phyloP scores from a whole-genome alignment of 768 basidiomycete species.

The Tricholoma hemisulphureum region DNA sequence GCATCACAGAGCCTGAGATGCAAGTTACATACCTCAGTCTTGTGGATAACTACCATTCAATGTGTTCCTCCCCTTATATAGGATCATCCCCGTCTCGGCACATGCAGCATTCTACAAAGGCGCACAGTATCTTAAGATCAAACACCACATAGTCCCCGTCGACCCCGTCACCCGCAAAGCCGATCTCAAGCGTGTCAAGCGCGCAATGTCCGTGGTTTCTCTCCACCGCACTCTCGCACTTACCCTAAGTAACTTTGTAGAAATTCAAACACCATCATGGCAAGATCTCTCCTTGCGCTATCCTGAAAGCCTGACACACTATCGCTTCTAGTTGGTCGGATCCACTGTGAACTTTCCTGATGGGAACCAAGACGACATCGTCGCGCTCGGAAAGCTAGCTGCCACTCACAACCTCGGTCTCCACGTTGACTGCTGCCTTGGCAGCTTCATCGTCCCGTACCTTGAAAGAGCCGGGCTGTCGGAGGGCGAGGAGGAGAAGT shows the following conservation, averaged over 20 bases:
- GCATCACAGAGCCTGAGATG: slow-evolving; percentile 93
- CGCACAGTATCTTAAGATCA: slow-evolving; percentile 83
- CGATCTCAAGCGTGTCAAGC: slow-evolving; percentile 68
- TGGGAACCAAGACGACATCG: slow-evolving; percentile 85
- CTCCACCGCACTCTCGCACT: neutral
- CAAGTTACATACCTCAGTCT: slow-evolving; percentile 32
- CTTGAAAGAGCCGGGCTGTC: slow-evolving; percentile 76
- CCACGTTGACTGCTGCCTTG: slow-evolving; percentile 94
- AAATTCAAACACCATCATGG: slow-evolving; percentile 88
- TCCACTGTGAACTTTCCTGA: slow-evolving; percentile 86
- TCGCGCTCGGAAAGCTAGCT: slow-evolving; percentile 73
- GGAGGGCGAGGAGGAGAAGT: slow-evolving; percentile 51
- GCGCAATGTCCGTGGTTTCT: slow-evolving; percentile 73
- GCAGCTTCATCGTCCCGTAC: slow-evolving; percentile 93
- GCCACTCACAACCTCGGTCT: slow-evolving; percentile 73
- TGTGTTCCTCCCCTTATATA: slow-evolving; percentile 24
- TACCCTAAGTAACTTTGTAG: slow-evolving; percentile 36
- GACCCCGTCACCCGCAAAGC: slow-evolving; percentile 75
- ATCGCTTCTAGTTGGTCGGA: slow-evolving; percentile 63
- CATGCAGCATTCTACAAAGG: slow-evolving; percentile 98
- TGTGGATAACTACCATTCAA: neutral
- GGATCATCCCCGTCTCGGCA: slow-evolving; percentile 79
- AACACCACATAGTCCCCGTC: slow-evolving; percentile 84
- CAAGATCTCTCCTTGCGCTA: slow-evolving; percentile 21
- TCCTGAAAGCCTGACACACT: neutral